Evolutionary conservation across 768 basidiomycete species (phyloP), one percentile per base, ranked within the genome.

Genomic region (Serendipita sp.): DNA sequence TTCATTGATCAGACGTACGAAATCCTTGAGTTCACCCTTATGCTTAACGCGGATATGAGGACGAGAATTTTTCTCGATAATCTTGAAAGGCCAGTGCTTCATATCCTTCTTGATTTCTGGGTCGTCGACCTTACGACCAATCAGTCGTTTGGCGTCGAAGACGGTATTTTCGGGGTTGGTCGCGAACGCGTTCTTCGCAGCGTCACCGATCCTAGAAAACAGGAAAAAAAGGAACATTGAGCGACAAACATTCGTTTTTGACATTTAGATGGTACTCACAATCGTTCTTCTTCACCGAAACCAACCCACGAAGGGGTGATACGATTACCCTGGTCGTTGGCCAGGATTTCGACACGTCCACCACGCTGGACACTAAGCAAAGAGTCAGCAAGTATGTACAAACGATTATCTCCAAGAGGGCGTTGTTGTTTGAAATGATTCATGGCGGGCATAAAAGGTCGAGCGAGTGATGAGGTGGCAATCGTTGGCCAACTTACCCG

Each of bases 61-160:
- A 73, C 93, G 94, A 67, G 88, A 87, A 52, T 76, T 79, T 77
- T 85, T 89, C 74, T 88, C 82, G n/a, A 79, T 71, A 66, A 94
- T 81, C 70, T 81, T 80, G 80, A 94, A 95, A 0, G 90, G 90
- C 88, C 87, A 94, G 77, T 95, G 91, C 77, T 88, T 93, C 68
- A 86, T 79, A 73, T 94, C 90, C 38, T 85, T 84, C 73, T 85
- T 77, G 68, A 93, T 79, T 68, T 93, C 91, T 28, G 77, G 76
- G 72, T 95, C 91, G 64, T 88, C 84, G 72, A 85, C 79, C 73
- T 86, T 87, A 71, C 88, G 88, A 70, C 92, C 91, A 71, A 94
- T 93, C 68, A 95, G 83, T 75, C 93, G 91, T 73, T 96, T 98
- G 65, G 93, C 93, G 75, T 96, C 93, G 71, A 96, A 97, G 65